These are phyloP conservation scores for Colletotrichum sp. DNA, from an alignment of 2,329 filamentous ascomycete species.

Conservation along the genomic window DNA sequence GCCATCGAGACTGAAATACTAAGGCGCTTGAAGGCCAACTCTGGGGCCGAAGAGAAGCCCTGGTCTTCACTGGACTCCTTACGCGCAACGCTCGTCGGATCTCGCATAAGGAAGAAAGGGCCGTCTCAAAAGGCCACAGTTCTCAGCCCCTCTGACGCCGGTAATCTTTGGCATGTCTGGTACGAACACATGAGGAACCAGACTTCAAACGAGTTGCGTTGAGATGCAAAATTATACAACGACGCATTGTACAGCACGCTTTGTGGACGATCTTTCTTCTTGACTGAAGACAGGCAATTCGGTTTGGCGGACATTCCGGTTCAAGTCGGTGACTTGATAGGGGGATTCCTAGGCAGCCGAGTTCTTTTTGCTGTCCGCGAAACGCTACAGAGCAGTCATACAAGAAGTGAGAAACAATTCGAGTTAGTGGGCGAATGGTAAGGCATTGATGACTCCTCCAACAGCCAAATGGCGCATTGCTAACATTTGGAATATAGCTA, in stretches of 20 bases:
- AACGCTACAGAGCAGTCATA: fast-evolving
- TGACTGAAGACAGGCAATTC: not conserved
- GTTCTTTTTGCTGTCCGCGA: not conserved
- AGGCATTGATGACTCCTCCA: no score
- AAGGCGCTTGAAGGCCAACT: fast-evolving
- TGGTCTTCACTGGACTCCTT: not conserved
- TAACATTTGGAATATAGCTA: no score
- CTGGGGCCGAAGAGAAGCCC: fast-evolving
- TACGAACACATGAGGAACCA: not conserved
- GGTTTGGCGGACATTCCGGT: not conserved
- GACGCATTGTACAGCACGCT: not conserved
- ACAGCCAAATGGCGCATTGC: no score
- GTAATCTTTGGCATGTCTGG: not conserved
- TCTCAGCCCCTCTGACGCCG: not conserved
- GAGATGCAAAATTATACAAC: not conserved
- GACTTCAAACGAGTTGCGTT: not conserved
- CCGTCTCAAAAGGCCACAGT: fast-evolving
- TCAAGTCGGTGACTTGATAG: fast-evolving
- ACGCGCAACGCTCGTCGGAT: fast-evolving
- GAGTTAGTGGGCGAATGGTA: no score
- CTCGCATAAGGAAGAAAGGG: not conserved
- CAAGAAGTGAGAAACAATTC: no score
- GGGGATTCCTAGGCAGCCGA: fast-evolving
- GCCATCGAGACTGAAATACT: not conserved
- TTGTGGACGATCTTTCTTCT: not conserved